Evolutionary conservation across 495 filamentous ascomycete genomes (phyloP), one percentile per base, ranked within the genome.

Genomic region (Aspergillus heteromorphus): DNA sequence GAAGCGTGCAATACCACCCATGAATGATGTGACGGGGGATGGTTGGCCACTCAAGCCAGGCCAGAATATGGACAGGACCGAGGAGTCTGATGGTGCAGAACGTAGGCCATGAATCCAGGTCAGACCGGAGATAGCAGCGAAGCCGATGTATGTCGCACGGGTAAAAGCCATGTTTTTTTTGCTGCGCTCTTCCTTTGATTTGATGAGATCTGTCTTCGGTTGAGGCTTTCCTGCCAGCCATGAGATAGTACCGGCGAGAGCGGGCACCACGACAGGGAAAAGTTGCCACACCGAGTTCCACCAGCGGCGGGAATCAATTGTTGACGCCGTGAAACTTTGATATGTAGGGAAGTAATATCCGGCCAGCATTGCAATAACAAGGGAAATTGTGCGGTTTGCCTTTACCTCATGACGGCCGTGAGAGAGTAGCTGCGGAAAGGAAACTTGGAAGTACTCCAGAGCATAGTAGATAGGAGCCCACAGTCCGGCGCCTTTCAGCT

Each of bases 271-370:
- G 4, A 65, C 9, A 10, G 62, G 62, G 51, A 61, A 65, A 0
- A 61, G 16, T 30, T 65, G 58, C 62, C 62, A 65, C 38, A 49
- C 20, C 13, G 56, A 58, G 48, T 61, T 61, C 31, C 29, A 45
- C 11, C 11, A 18, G 40, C 40, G 43, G 9, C 56, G 55, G 2
- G 16, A 5, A 9, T 52, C 40, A n/a, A 65, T 23, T 4, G 45
- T 51, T 2, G 53, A 48, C 8, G 51, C 53, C 36, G 45, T 43
- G 48, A 59, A 61, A 40, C 31, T 57, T 0, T 38, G 56, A 16
- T 40, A 56, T 2, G 36, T 51, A 7, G 48, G 54, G 6, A 60
- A 31, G 17, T 61, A 61, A 18, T 57, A 60, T 18, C 40, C 55
- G 27, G 48, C 17, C 1, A 53, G 9, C 7, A 57, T 19, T 0